Evolutionary conservation across 176 grass and related monocot genomes (phyloP).

Genomic region (Oryza rufipogon): DNA sequence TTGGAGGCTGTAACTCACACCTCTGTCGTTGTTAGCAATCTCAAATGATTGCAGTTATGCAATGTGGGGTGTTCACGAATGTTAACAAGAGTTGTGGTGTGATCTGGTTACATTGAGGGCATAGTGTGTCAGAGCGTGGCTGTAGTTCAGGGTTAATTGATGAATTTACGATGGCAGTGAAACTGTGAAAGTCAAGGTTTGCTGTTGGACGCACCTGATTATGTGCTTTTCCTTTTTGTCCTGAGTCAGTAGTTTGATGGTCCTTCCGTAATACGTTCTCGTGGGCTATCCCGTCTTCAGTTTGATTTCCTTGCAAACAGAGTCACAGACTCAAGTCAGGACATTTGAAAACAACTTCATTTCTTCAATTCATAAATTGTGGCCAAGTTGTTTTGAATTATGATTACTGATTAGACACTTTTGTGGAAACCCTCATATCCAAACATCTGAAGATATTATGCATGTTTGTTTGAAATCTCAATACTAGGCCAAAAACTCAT

Average conservation of each 20-base stretch:
- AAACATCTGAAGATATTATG: conserved; percentile 8
- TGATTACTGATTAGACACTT: neutral
- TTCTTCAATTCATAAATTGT: neutral
- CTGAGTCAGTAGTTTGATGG: neutral
- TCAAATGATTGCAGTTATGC: neutral
- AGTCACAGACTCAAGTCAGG: neutral
- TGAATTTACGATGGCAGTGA: neutral
- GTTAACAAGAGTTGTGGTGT: neutral
- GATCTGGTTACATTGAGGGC: neutral
- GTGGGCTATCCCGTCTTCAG: neutral
- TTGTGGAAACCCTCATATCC: neutral
- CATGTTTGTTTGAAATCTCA: conserved; percentile 10
- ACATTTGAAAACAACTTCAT: neutral
- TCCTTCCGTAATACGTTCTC: neutral
- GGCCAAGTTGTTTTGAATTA: conserved; percentile 5
- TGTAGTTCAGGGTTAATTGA: neutral
- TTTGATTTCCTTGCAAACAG: neutral
- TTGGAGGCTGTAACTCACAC: neutral
- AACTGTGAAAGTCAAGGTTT: neutral
- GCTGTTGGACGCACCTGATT: neutral
- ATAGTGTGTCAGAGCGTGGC: neutral
- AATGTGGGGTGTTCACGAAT: conserved; percentile 9
- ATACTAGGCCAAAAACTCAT: neutral
- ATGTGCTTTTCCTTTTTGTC: neutral
- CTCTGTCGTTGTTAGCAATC: neutral